phyloP scores from a whole-genome alignment of 106 monocot species.

The Chionographis japonica region DNA sequence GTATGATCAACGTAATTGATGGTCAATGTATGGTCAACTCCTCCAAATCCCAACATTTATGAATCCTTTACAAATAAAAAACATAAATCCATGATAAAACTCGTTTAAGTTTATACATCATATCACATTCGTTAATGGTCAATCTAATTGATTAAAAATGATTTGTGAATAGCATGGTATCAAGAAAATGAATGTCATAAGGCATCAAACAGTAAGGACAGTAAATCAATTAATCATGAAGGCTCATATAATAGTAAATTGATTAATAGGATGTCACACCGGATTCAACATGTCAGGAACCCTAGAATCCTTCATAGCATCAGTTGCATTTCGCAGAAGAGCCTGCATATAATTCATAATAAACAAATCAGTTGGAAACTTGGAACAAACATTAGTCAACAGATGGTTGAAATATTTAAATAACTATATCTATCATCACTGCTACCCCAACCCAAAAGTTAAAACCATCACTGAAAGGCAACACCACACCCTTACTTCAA shows the following conservation, averaged over 20 bases:
- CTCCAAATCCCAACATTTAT: no score
- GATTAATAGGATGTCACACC: constrained; percentile 17
- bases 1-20: no score
- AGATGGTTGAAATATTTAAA: no score
- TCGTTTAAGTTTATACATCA: no score
- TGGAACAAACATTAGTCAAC: no score
- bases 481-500: not conserved
- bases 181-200: constrained; percentile 1
- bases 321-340: constrained; percentile 65
- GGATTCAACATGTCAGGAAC: constrained; percentile 73
- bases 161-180: not conserved
- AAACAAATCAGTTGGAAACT: not conserved
- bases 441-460: not conserved
- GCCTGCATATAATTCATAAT: constrained; percentile 50
- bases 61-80: no score
- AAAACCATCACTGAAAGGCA: not conserved
- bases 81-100: no score
- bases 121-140: no score
- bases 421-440: no score
- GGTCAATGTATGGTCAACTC: no score
- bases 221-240: not conserved
- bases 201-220: not conserved
- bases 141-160: no score
- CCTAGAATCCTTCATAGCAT: constrained; percentile 92
- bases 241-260: not conserved